Percentiles rank a stretch among this genome's conserved stretches.
These are phyloP conservation scores for Candida hispaniensis DNA, from an alignment of 805 yeast genomes.

Conservation along the genomic window DNA sequence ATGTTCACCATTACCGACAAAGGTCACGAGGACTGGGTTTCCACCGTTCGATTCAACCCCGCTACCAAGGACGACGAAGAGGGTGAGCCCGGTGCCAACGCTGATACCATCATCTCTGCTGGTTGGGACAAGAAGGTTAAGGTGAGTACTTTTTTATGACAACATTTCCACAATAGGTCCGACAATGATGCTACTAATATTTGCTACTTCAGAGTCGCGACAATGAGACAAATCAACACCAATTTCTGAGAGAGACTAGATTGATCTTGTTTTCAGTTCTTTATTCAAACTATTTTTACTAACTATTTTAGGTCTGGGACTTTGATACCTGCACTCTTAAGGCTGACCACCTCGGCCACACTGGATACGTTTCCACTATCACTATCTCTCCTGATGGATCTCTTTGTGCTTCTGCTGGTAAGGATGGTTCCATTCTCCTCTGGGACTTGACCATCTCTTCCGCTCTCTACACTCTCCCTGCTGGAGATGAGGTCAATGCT, in stretches of 20 bases:
- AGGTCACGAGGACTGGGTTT: slow-evolving; percentile 99
- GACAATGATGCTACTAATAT: too few relatives aligned
- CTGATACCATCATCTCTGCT: slow-evolving; percentile 81
- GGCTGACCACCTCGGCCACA: slow-evolving; percentile 98
- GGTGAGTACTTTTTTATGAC: slow-evolving; percentile 53
- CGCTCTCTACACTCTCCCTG: slow-evolving; percentile 85
- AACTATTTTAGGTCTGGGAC: slow-evolving; percentile 76
- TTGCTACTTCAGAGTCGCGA: slow-evolving; percentile 96
- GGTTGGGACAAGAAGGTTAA: slow-evolving; percentile 98
- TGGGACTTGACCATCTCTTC: slow-evolving; percentile 88
- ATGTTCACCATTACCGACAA: slow-evolving; percentile 66
- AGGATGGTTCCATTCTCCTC: slow-evolving; percentile 96
- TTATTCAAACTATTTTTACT: not conserved
- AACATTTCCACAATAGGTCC: slow-evolving; percentile 11
- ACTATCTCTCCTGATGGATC: slow-evolving; percentile 99
- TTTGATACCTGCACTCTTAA: slow-evolving; percentile 69
- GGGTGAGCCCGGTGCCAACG: slow-evolving; percentile 29
- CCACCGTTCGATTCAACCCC: slow-evolving; percentile 96
- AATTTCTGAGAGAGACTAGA: too few relatives aligned
- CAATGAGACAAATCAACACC: slow-evolving; percentile 74
- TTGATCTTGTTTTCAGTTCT: slow-evolving; percentile 2
- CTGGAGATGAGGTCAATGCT: slow-evolving; percentile 95
- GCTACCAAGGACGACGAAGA: slow-evolving; percentile 30
- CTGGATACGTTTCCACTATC: slow-evolving; percentile 94
- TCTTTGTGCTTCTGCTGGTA: slow-evolving; percentile 98